Percentiles rank a stretch among this genome's conserved stretches.
These are phyloP conservation scores for Trichoderma asperelloides DNA, from an alignment of 495 filamentous ascomycete species.

Conservation along the genomic window DNA sequence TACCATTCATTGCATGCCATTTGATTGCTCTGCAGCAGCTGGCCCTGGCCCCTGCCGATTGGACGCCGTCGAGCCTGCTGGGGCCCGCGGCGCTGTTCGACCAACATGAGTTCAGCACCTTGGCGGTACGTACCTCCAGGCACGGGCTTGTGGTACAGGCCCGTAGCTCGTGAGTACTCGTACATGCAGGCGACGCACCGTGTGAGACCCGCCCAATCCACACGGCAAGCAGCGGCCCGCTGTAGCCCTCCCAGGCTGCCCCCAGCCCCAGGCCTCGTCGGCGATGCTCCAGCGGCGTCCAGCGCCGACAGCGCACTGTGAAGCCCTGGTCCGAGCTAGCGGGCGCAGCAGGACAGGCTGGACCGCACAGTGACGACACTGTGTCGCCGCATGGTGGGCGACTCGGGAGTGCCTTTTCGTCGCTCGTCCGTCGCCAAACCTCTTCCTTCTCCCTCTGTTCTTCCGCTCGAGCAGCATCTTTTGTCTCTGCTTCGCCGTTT, in stretches of 20 bases:
- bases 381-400: neutral
- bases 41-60: constrained; percentile 7
- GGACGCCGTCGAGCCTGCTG: neutral
- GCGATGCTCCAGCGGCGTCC: neutral
- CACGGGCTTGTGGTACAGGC: neutral
- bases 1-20: neutral
- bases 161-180: neutral
- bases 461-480: neutral
- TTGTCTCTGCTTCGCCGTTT: neutral
- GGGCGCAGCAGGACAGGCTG: constrained; percentile 1
- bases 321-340: neutral
- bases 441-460: neutral
- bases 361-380: neutral
- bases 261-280: neutral
- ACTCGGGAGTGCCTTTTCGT: neutral
- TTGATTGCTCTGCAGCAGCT: neutral
- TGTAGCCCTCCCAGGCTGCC: neutral
- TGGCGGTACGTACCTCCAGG: neutral
- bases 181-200: neutral
- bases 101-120: neutral
- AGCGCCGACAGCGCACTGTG: neutral
- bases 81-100: neutral
- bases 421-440: constrained; percentile 4
- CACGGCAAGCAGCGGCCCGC: neutral
- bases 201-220: neutral